Evolutionary conservation across 164 flowering plant genomes (phyloP), one percentile per base, ranked within the genome.

Genomic region (Magnolia sinica): DNA sequence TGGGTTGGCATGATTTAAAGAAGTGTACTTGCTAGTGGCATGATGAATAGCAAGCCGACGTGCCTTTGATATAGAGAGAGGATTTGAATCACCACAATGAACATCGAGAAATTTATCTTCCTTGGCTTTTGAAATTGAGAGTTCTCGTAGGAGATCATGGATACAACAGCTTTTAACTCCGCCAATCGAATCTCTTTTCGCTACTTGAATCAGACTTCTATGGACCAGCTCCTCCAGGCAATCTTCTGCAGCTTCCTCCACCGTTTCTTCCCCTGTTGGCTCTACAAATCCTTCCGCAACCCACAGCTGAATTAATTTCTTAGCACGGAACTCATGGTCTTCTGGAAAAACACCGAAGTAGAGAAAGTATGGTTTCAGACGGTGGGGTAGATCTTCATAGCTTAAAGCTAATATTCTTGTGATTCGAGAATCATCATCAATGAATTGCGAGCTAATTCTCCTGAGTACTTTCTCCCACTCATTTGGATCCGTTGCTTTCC

Each of bases 231-330:
- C 88, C 2, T 82, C 69, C 77, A 88, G 84, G 70, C 87, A 86
- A 69, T 79, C 81, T 76, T 86, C 87, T 7, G 80, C 89, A 24
- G 83, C 82, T 74, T 81, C 88, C 59, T 77, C 81, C 13, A 76
- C 24, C 68, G 77, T 58, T 71, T 80, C 76, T 7, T 80, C 81
- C 68, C 73, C 80, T 50, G 87, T 80, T 52, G 73, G 52, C 3
- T 83, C 84, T 11, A 83, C 80, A 64, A 88, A 84, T 1, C 87
- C 87, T 73, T 88, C 91, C 22, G 85, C 89, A 29, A 87, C 80
- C 91, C 89, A 87, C 87, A 88, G 82, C 22, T 76, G 74, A 7
- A 85, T 76, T 23, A 87, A 49, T 24, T 83, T 87, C 52, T 82
- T 82, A 27, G 81, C 83, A 10, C 63, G 37, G 37, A 88, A 81